phyloP scores from a whole-genome alignment of 2,329 filamentous ascomycete genomes.

The Neoarthrinium moseri region DNA sequence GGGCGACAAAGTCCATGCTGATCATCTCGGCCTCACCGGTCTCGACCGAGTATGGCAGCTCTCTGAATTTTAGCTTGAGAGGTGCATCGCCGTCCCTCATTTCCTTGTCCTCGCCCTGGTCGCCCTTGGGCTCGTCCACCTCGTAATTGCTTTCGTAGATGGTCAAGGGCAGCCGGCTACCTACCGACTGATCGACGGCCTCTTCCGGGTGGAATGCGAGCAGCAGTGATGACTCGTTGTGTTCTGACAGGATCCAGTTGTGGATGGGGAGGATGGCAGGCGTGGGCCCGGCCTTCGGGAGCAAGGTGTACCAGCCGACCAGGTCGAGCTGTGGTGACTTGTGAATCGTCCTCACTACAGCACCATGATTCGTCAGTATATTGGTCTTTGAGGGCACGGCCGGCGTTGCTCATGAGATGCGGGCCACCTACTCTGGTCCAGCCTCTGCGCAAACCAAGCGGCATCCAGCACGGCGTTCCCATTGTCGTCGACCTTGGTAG shows the following conservation, averaged over 20 bases:
- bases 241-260: slow-evolving; percentile 68
- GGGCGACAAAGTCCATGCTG: slow-evolving; percentile 87
- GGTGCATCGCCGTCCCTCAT: slow-evolving; percentile 65
- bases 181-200: slow-evolving; percentile 53
- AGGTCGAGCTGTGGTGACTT: slow-evolving; percentile 79
- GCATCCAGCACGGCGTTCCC: slow-evolving; percentile 63
- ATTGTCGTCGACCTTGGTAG: slow-evolving; percentile 49
- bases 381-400: not conserved
- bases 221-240: slow-evolving; percentile 85
- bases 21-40: slow-evolving; percentile 98
- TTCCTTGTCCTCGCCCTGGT: slow-evolving; percentile 64
- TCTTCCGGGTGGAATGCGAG: slow-evolving; percentile 79
- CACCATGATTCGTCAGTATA: slow-evolving; percentile 12
- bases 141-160: slow-evolving; percentile 87
- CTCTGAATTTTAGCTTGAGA: slow-evolving; percentile 71
- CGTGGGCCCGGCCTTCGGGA: slow-evolving; percentile 71
- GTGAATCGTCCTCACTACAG: slow-evolving; percentile 80
- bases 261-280: slow-evolving; percentile 71
- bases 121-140: slow-evolving; percentile 54
- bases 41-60: slow-evolving; percentile 84
- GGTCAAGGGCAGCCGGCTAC: slow-evolving; percentile 82
- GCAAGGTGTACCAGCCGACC: slow-evolving; percentile 88
- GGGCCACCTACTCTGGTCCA: slow-evolving; percentile 74
- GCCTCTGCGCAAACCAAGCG: slow-evolving; percentile 71
- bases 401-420: not conserved